Base-by-base conservation (phyloP, 768 basidiomycete species). In the Hysterangium stoloniferum region DNA sequence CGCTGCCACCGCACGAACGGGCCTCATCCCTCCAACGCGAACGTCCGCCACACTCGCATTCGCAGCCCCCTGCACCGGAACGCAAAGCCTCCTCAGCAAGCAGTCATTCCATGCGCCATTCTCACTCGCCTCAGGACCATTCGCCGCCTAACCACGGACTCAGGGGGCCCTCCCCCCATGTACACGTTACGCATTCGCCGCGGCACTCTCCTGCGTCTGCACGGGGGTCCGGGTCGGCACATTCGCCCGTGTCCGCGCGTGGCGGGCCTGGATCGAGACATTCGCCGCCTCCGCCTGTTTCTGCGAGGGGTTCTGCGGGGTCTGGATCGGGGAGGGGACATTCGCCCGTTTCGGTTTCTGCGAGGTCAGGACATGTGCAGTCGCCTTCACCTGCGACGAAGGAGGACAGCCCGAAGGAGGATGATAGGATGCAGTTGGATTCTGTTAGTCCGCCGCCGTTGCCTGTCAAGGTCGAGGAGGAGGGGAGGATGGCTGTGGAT, bases 371-470 rank as follows among this genome's bases (percentile, higher is more conserved):
- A n/a, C n/a, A n/a, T n/a, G n/a, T n/a, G n/a, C n/a, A 2, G 41
- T n/a, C 17, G 24, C 19, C 6, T 5, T 4, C 40, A 27, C 12
- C 15, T 20, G 41, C 19, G 22, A 5, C 17, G 25, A 13, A 32
- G 2, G 29, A 32, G 29, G 44, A 45, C 15, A n/a, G n/a, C n/a
- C n/a, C n/a, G n/a, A n/a, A 34, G 24, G 62, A 59, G 41, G 72
- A 77, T 52, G 78, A 79, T 37, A 72, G 76, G 59, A 76, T 77
- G 77, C 74, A 73, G 57, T 71, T 75, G 6, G 76, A 78, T 58
- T 37, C 37, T 5, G 44, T 31, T 6, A 31, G 28, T 11, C 44
- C 44, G 3, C 29, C 44, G 2, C 44, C 44, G 2, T 29, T 31
- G 27, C 33, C 44, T n/a, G 44, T 2, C 6, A 31, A 45, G 1